These are phyloP conservation scores for Telfairia occidentalis DNA, from an alignment of 331 rosid species.

Conservation along the genomic window DNA sequence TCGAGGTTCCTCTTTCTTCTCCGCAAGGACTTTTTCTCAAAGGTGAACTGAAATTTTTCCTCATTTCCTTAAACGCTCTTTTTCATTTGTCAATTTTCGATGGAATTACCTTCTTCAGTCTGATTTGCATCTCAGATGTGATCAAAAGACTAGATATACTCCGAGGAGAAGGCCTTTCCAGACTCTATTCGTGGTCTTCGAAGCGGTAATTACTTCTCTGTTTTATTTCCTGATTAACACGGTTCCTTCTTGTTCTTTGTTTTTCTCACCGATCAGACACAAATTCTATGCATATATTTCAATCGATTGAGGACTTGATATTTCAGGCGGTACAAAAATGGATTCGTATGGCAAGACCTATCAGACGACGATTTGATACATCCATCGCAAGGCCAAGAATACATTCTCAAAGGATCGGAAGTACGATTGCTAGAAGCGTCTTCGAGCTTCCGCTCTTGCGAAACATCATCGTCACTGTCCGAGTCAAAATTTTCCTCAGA, in stretches of 20 bases:
- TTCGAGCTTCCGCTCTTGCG: conserved; percentile 32
- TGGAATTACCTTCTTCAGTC: not conserved
- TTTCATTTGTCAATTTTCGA: not conserved
- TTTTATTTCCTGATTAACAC: not conserved
- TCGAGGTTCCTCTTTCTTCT: conserved; percentile 54
- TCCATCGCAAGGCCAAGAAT: conserved; percentile 52
- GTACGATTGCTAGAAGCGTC: conserved; percentile 21
- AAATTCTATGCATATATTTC: not conserved
- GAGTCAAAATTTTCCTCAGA: conserved; percentile 32
- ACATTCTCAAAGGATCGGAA: conserved; percentile 50
- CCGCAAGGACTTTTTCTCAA: conserved; percentile 29
- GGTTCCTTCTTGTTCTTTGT: not conserved
- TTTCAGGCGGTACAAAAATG: conserved; percentile 41
- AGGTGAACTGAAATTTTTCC: conserved; percentile 26
- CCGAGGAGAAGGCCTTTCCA: conserved; percentile 45
- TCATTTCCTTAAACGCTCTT: not conserved
- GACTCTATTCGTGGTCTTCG: conserved; percentile 48
- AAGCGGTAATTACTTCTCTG: conserved; percentile 32
- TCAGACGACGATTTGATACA: conserved; percentile 41
- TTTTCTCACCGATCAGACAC: conserved; percentile 13
- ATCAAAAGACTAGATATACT: conserved; percentile 34
- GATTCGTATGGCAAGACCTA: conserved; percentile 69
- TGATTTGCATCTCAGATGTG: conserved; percentile 34
- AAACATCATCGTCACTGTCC: conserved; percentile 34
- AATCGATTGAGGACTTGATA: not conserved